Evolutionary conservation across 208 protist species (phyloP), one percentile per base, ranked within the genome.

Genomic region (Herpetomonas samuelpessoai): DNA sequence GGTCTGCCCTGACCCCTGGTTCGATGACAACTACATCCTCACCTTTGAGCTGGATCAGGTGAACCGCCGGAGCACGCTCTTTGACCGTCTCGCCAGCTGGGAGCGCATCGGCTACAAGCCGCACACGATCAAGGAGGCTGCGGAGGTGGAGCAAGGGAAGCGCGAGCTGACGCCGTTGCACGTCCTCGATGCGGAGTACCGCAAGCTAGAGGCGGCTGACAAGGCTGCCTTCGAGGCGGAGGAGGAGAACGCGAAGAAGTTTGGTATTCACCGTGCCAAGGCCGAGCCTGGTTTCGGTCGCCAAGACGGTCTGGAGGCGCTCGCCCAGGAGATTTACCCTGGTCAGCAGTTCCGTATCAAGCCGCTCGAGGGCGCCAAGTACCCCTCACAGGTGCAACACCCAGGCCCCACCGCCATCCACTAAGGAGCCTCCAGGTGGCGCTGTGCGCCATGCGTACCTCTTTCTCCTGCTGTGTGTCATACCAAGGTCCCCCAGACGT

Each of bases 321-420:
- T 96, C 26, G 90, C 86, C 18, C 90, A 96, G 68, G 90, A 96
- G 53, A 96, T 96, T 35, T 96, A 96, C 74, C 90, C 90, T 3
- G 90, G 86, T 57, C 90, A 96, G 68, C 90, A 96, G 62, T 96
- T 96, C 78, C 90, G 90, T 62, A 83, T 87, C 22, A 66, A 74
- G 31, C 90, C 90, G 25, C 65, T 96, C 45, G 79, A 93, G 53
- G 86, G 79, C n/a, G 90, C 90, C 39, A 89, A 88, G 70, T 96
- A 96, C 70, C 86, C 86, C 19, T 77, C 77, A 0, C 87, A 66
- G 35, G 90, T 96, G 45, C 90, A 88, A 74, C 71, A 92, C 62
- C 90, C 90, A 18, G 90, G 90, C 22, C 90, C 90, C 1, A 77
- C 83, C 26, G 82, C 86, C 3, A 91, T 96, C 62, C 86, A 93